Conservation (phyloP, 1,139 yeast species). For the Saccharomyces hybrid region DNA sequence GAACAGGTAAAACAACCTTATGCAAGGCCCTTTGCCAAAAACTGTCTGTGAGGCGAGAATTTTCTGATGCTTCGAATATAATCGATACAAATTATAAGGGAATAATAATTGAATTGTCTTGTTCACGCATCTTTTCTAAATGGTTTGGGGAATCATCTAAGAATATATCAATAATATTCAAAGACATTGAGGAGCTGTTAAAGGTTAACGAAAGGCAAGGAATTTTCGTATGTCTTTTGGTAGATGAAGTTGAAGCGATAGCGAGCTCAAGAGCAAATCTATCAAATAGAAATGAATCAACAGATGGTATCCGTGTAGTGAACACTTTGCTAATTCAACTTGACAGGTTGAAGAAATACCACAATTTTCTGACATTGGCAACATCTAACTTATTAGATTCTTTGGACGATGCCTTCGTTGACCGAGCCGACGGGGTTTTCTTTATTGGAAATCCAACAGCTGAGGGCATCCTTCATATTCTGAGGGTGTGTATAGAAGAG, state of each 20-base stretch:
- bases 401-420: constrained; percentile 35
- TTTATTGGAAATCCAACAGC: constrained; percentile 29
- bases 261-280: constrained; percentile 34
- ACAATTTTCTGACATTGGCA: constrained; percentile 33
- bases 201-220: constrained; percentile 11
- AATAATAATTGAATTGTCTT: constrained; percentile 33
- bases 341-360: constrained; percentile 31
- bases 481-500: constrained; percentile 20
- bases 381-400: constrained; percentile 34
- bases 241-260: constrained; percentile 38
- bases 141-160: constrained; percentile 40
- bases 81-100: constrained; percentile 14
- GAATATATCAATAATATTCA: constrained; percentile 32
- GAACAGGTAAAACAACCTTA: constrained; percentile 46
- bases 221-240: constrained; percentile 29
- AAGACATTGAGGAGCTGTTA: constrained; percentile 26
- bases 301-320: constrained; percentile 36
- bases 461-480: constrained; percentile 23
- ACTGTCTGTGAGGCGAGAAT: constrained; percentile 25
- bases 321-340: constrained; percentile 35
- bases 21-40: constrained; percentile 39
- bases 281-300: constrained; percentile 33
- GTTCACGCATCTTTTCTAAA: constrained; percentile 36
- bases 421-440: constrained; percentile 34
- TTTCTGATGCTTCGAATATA: constrained; percentile 1